Evolutionary conservation across 805 yeast species (phyloP).

Genomic region (Lachancea fermentati): DNA sequence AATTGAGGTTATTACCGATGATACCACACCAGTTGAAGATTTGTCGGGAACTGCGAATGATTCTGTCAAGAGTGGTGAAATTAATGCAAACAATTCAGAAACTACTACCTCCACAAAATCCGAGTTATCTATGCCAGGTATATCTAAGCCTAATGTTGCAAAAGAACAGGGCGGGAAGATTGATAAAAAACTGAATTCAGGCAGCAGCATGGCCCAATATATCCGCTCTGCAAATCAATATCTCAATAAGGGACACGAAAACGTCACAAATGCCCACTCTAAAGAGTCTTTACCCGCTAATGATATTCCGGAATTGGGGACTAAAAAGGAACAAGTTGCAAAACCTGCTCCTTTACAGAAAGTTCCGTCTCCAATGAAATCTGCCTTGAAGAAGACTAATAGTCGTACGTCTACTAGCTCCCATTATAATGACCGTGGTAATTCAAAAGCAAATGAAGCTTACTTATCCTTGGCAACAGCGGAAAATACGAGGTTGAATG

Average conservation of each 20-base stretch:
- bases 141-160: slow-evolving; percentile 3
- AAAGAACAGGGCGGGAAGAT: slow-evolving; percentile 5
- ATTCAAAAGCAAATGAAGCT: slow-evolving; percentile 52
- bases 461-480: slow-evolving; percentile 69
- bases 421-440: slow-evolving; percentile 6
- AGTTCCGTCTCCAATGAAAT: slow-evolving; percentile 38
- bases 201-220: slow-evolving; percentile 42
- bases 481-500: slow-evolving; percentile 70
- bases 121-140: not conserved
- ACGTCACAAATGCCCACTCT: not conserved
- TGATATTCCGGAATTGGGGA: not conserved
- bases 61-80: no score
- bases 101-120: not conserved
- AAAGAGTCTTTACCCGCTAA: not conserved
- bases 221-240: slow-evolving; percentile 38
- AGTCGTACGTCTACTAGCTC: slow-evolving; percentile 17
- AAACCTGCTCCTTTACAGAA: slow-evolving; percentile 7
- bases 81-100: no score
- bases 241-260: slow-evolving; percentile 5
- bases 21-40: no score
- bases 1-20: no score
- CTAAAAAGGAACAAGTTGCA: not conserved
- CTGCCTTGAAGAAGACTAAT: slow-evolving; percentile 36
- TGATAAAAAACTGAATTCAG: not conserved
- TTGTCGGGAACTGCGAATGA: no score